Base-by-base conservation (phyloP, 108 stramenopile genomes). In the Nitzschia sp. region DNA sequence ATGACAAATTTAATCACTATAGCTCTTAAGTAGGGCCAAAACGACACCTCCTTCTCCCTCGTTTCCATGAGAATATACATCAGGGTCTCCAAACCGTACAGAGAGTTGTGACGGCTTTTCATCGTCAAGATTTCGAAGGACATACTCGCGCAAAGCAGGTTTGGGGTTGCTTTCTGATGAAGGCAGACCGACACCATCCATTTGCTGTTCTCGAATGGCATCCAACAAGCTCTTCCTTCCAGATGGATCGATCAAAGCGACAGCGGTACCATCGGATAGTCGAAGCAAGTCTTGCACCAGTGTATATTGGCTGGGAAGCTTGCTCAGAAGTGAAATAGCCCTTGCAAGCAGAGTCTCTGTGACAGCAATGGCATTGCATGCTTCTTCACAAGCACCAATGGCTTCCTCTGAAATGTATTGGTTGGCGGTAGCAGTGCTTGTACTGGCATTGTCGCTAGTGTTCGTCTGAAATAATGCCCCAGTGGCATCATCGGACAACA, bases 121-220 rank as follows among this genome's bases (percentile, higher is more conserved):
- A 7, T 77, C 75, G 51, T 91, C 83, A 11, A 51, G 54, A 67
- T 91, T 93, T 2, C 88, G 77, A 17, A 93, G 61, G 5, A 91
- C 73, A 70, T 93, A 93, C 61, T 90, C 89, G n/a, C 90, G 78
- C 57, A 87, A 70, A 15, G 72, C 54, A 25, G 91, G 86, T 17
- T 77, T 58, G 10, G 83, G 80, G 22, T 59, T n/a, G 22, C 50
- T 58, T 26, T 70, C 53, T 8, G 51, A 20, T 5, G 3, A 8
- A 2, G 11, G 21, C 10, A 15, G 12, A 19, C 57, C 38, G 3
- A 8, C 19, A 5, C 17, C 17, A 17, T 15, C 17, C 46, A 48
- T 48, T 37, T 68, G 69, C 39, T 87, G 82, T 37, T 66, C 61
- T 39, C 76, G 70, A n/a, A 91, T 85, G 40, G 67, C 79, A 41